These are phyloP conservation scores for Coniochaeta ligniaria DNA, from an alignment of 2,329 filamentous ascomycete genomes.

Conservation along the genomic window DNA sequence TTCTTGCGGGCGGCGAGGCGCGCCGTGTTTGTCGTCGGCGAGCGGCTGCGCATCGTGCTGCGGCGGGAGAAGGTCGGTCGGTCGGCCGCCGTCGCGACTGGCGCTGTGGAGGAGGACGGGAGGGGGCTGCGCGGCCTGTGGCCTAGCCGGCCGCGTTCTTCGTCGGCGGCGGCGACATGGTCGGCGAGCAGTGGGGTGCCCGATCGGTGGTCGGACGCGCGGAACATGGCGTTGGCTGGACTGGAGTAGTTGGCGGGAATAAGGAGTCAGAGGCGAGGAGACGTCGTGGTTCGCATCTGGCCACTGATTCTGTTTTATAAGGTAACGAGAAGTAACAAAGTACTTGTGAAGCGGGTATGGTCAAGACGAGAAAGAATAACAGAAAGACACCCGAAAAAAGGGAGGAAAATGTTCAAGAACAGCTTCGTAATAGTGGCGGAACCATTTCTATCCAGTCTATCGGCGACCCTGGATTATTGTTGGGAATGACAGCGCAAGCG, in stretches of 20 bases:
- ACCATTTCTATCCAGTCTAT: background rate
- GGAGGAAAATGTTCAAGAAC: background rate
- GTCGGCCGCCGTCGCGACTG: constrained; percentile 16
- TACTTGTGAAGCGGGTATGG: background rate
- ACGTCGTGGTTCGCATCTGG: background rate
- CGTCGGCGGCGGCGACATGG: background rate
- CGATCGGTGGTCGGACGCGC: background rate
- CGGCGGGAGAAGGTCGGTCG: constrained; percentile 40
- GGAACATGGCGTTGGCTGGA: background rate
- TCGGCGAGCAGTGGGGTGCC: background rate
- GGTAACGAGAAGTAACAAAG: too few species aligned
- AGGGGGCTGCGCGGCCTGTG: constrained; percentile 2
- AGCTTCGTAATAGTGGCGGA: background rate
- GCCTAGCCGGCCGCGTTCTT: background rate
- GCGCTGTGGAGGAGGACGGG: background rate
- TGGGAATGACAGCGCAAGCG: background rate
- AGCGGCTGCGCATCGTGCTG: constrained; percentile 70
- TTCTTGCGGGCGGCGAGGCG: constrained; percentile 65
- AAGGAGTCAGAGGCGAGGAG: background rate
- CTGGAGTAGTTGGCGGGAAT: background rate
- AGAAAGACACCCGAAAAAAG: background rate
- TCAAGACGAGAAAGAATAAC: too few species aligned
- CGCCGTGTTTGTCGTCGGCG: constrained; percentile 54
- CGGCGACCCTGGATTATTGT: background rate
- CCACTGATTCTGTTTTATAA: background rate